These are phyloP conservation scores for Tuber melanosporum DNA, from an alignment of 495 filamentous ascomycete genomes.

Conservation along the genomic window DNA sequence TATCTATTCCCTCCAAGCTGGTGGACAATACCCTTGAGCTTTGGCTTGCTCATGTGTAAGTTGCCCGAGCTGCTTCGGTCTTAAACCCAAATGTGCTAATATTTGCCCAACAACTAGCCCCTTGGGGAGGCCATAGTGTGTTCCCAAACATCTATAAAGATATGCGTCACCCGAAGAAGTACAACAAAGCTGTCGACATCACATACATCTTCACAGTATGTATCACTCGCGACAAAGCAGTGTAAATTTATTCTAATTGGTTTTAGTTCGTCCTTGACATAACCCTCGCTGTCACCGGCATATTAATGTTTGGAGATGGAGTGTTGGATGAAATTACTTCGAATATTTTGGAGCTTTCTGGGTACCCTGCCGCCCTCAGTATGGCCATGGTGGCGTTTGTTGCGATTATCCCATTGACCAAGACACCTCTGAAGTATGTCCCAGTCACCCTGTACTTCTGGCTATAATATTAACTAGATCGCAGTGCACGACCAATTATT, in stretches of 20 bases:
- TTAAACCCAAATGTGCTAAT: slow-evolving; percentile 3
- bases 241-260: slow-evolving; percentile 22
- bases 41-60: slow-evolving; percentile 79
- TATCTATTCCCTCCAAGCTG: slow-evolving; percentile 77
- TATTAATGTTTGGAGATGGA: slow-evolving; percentile 87
- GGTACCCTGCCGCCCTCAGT: slow-evolving; percentile 69
- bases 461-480: neutral
- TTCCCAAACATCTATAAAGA: slow-evolving; percentile 97
- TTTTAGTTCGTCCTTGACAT: slow-evolving; percentile 68
- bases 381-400: slow-evolving; percentile 77
- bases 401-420: slow-evolving; percentile 87
- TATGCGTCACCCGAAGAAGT: slow-evolving; percentile 91
- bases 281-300: slow-evolving; percentile 69
- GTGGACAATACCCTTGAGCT: slow-evolving; percentile 81
- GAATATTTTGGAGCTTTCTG: slow-evolving; percentile 66
- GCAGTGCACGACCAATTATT: slow-evolving; percentile 72
- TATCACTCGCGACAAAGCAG: neutral
- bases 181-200: slow-evolving; percentile 63
- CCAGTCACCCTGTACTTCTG: neutral
- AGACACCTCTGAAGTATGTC: slow-evolving; percentile 78
- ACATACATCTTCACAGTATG: slow-evolving; percentile 88
- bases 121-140: slow-evolving; percentile 91
- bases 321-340: slow-evolving; percentile 84
- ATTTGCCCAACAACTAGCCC: slow-evolving; percentile 47
- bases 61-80: slow-evolving; percentile 42